Conservation (phyloP, 2,329 filamentous ascomycete species). For the Fusarium brachygibbosum region DNA sequence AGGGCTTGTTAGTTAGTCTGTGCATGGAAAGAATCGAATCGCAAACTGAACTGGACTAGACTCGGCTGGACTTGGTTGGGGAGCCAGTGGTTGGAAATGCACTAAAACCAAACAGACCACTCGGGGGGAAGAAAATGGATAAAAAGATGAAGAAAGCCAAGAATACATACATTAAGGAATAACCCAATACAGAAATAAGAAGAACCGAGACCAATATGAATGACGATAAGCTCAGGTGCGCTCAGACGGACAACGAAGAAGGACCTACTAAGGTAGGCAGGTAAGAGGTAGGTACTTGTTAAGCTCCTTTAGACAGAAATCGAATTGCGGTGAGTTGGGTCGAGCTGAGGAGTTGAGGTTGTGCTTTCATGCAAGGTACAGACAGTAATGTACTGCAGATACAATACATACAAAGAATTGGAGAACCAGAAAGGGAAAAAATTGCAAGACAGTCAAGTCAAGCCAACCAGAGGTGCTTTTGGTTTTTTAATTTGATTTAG, state of each 20-base stretch:
- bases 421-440: constrained; percentile 19
- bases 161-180: constrained; percentile 3
- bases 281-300: constrained; percentile 14
- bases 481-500: neutral
- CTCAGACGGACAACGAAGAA: constrained; percentile 13
- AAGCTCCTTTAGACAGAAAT: constrained; percentile 30
- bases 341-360: neutral
- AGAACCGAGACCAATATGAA: constrained; percentile 7
- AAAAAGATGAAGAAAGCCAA: constrained; percentile 23
- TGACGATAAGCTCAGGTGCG: constrained; percentile 14
- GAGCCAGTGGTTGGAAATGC: neutral
- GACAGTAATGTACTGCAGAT: too few relatives aligned
- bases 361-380: neutral
- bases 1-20: constrained; percentile 44
- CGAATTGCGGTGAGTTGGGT: constrained; percentile 40
- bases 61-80: neutral
- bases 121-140: neutral
- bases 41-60: constrained; percentile 10
- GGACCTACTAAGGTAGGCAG: neutral
- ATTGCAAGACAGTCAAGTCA: too few relatives aligned
- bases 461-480: neutral
- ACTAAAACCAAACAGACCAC: constrained; percentile 11
- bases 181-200: constrained; percentile 5
- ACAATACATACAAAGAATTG: neutral
- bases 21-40: constrained; percentile 28